These are phyloP conservation scores for Amanita brunnescens DNA, from an alignment of 768 basidiomycete genomes.

Conservation along the genomic window DNA sequence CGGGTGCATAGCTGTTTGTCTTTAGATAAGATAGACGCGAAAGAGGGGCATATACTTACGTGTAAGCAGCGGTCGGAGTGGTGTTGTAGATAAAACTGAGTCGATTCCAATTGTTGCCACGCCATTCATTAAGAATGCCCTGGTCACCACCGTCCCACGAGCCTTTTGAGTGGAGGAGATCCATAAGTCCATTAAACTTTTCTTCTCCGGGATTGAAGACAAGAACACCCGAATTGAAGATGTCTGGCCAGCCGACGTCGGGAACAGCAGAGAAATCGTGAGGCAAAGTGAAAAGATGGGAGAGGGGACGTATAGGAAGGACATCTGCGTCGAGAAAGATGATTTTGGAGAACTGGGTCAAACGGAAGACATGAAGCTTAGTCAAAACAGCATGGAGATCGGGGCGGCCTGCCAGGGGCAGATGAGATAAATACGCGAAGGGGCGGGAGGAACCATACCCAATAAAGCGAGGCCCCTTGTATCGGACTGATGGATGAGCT, in stretches of 20 bases:
- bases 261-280: slow-evolving; percentile 89
- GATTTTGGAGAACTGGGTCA: slow-evolving; percentile 77
- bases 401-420: slow-evolving; percentile 60
- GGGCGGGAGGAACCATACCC: slow-evolving; percentile 37
- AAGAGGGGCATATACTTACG: slow-evolving; percentile 46
- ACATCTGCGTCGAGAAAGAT: slow-evolving; percentile 92
- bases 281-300: slow-evolving; percentile 82
- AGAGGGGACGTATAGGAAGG: slow-evolving; percentile 79
- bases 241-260: slow-evolving; percentile 99
- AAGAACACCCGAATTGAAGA: slow-evolving; percentile 96
- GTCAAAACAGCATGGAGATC: slow-evolving; percentile 93
- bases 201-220: slow-evolving; percentile 75
- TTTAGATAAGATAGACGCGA: slow-evolving; percentile 18
- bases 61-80: slow-evolving; percentile 94
- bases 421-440: background rate
- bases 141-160: slow-evolving; percentile 99
- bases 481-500: slow-evolving; percentile 69
- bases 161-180: slow-evolving; percentile 68
- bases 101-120: slow-evolving; percentile 78
- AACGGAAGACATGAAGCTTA: slow-evolving; percentile 92
- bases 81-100: slow-evolving; percentile 98
- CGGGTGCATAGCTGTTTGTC: slow-evolving; percentile 78
- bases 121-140: slow-evolving; percentile 94
- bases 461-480: slow-evolving; percentile 65
- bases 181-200: slow-evolving; percentile 69